A percentile compares a stretch with the other conserved stretches of the same genome.
phyloP scores from a whole-genome alignment of 1,284 basidiomycete genomes.

The Ustilago loliicola region DNA sequence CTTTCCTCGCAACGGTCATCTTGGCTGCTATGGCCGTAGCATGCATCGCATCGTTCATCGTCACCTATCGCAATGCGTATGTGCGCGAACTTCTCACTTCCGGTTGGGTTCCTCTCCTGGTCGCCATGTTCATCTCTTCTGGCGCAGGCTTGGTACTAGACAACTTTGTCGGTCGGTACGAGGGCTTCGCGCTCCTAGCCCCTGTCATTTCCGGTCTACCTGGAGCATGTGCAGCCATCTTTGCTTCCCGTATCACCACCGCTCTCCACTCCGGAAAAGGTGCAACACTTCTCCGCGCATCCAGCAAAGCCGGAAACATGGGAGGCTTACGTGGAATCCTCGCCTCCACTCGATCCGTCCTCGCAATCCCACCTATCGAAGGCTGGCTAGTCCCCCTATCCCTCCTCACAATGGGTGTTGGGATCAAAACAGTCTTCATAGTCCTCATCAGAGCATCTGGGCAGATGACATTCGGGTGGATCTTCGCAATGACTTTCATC shows the following conservation, averaged over 20 bases:
- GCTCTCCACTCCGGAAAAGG: constrained; percentile 76
- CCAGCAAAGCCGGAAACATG: constrained; percentile 28
- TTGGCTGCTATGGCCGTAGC: constrained; percentile 77
- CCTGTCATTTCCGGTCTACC: constrained; percentile 83
- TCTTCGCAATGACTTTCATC: constrained; percentile 54
- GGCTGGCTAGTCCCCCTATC: constrained; percentile 63
- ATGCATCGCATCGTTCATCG: constrained; percentile 75
- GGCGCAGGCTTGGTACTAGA: constrained; percentile 93
- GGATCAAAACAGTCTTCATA: constrained; percentile 59
- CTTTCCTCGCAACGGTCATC: constrained; percentile 73
- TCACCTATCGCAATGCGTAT: constrained; percentile 76
- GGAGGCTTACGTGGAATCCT: constrained; percentile 34
- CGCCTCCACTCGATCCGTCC: constrained; percentile 25
- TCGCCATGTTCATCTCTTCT: constrained; percentile 91
- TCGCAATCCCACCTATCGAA: constrained; percentile 51
- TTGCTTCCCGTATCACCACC: constrained; percentile 90
- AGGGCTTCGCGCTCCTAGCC: constrained; percentile 88
- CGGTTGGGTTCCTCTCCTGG: constrained; percentile 90
- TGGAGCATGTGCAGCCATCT: constrained; percentile 87
- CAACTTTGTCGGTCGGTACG: constrained; percentile 85
- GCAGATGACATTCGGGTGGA: constrained; percentile 62
- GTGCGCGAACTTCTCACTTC: constrained; percentile 81
- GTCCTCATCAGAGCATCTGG: constrained; percentile 46
- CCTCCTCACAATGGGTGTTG: constrained; percentile 54
- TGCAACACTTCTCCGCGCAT: constrained; percentile 29